A percentile compares a stretch with the other conserved stretches of the same genome.
These are phyloP conservation scores for Vaccinium myrtillus DNA, from an alignment of 148 eudicot genomes.

Conservation along the genomic window DNA sequence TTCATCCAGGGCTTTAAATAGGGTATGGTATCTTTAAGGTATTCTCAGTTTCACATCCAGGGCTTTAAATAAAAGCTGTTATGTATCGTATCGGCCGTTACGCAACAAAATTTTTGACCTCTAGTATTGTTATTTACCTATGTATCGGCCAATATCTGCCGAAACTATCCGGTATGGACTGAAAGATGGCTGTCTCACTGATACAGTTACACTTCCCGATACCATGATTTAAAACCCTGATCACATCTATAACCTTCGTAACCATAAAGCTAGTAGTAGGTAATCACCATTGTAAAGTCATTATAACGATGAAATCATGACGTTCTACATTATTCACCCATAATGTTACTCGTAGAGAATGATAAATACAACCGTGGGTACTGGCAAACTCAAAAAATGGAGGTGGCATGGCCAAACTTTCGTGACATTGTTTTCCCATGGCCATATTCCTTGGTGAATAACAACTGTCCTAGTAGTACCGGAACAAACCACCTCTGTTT, in stretches of 20 bases:
- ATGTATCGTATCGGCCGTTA: no score
- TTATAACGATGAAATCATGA: neutral
- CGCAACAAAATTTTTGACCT: no score
- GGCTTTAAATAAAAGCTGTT: neutral
- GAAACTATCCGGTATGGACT: no score
- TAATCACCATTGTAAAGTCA: neutral
- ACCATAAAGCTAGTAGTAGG: neutral
- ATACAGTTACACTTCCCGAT: no score
- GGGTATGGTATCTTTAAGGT: neutral
- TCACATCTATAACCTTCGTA: no score
- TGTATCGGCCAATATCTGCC: no score
- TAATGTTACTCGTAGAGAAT: neutral
- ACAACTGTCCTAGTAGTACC: neutral
- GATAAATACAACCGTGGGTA: neutral
- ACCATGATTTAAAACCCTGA: no score
- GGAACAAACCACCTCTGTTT: neutral
- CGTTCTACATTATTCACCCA: neutral
- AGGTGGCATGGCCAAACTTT: neutral
- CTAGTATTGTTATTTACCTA: no score
- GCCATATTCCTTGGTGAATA: neutral
- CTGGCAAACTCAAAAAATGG: constrained; percentile 2
- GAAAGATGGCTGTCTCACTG: no score
- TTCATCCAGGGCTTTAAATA: neutral
- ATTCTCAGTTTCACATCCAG: neutral
- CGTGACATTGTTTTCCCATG: neutral